Conservation (phyloP, 139 green algal species). For the Edaphochlamys debaryana region DNA sequence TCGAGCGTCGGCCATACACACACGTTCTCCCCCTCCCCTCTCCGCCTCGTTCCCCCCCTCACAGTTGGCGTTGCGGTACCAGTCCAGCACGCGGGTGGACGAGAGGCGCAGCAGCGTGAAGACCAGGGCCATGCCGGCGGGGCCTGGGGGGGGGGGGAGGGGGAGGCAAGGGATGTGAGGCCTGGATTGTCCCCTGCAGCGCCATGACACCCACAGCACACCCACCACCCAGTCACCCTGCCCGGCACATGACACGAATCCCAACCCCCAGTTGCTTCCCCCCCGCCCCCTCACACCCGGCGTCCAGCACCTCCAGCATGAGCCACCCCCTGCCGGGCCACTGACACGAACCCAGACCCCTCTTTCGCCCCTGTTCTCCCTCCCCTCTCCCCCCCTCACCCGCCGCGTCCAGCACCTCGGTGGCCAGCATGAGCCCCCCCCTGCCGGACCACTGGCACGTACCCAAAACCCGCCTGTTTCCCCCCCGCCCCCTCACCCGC, state of each 20-base stretch:
- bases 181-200: background rate
- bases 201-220: background rate
- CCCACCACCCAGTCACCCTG: no score
- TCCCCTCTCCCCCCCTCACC: slow-evolving; percentile 61
- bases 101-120: slow-evolving; percentile 86
- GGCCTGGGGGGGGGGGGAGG: slow-evolving; percentile 45
- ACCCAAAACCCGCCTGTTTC: background rate
- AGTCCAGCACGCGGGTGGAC: slow-evolving; percentile 78
- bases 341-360: background rate
- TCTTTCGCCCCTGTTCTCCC: background rate
- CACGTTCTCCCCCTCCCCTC: no score
- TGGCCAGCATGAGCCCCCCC: no score
- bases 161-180: background rate
- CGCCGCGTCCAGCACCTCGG: slow-evolving; percentile 74
- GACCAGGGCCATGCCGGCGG: slow-evolving; percentile 75
- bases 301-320: no score
- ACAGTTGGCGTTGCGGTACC: no score
- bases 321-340: no score
- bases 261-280: background rate
- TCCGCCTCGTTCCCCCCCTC: no score
- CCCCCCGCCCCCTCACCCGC: slow-evolving; percentile 56
- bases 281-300: background rate
- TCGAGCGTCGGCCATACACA: no score
- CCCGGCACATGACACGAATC: no score
- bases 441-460: no score